Conservation (phyloP, 257 asterid genomes). For the Lithospermum erythrorhizon region DNA sequence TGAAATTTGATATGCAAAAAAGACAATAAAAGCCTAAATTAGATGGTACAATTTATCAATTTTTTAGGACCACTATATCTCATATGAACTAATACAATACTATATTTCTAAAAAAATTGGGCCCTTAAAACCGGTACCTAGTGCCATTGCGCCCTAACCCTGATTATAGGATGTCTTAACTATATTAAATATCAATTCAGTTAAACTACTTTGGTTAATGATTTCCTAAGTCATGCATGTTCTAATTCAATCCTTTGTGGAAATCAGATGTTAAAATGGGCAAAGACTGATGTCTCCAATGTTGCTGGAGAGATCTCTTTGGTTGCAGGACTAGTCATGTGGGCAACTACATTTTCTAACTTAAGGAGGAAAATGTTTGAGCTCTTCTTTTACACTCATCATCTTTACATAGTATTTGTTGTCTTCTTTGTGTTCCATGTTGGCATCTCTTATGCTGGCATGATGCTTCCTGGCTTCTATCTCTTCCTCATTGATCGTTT, state of each 20-base stretch:
- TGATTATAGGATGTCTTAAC: too few relatives aligned
- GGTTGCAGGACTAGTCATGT: conserved; percentile 46
- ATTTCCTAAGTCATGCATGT: neutral
- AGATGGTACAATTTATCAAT: too few relatives aligned
- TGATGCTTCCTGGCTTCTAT: conserved; percentile 79
- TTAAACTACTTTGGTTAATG: too few relatives aligned
- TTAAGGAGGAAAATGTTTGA: conserved; percentile 71
- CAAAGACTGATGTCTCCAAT: conserved; percentile 44
- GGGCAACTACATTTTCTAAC: conserved; percentile 55
- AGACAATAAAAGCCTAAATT: too few relatives aligned
- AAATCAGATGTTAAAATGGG: conserved; percentile 61
- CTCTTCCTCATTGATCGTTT: conserved; percentile 74
- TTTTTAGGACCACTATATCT: too few relatives aligned
- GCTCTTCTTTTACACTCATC: conserved; percentile 75
- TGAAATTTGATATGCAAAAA: too few relatives aligned
- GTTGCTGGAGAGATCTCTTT: conserved; percentile 77
- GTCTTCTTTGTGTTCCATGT: conserved; percentile 70
- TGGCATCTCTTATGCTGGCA: conserved; percentile 36
- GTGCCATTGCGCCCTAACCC: too few relatives aligned
- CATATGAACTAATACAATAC: too few relatives aligned
- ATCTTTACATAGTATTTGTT: conserved; percentile 55
- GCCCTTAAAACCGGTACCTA: too few relatives aligned
- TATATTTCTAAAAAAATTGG: too few relatives aligned
- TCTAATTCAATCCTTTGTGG: neutral
- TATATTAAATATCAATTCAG: too few relatives aligned